Evolutionary conservation across 345 rosid species (phyloP), one percentile per base, ranked within the genome.

Genomic region (Clarkia xantiana): DNA sequence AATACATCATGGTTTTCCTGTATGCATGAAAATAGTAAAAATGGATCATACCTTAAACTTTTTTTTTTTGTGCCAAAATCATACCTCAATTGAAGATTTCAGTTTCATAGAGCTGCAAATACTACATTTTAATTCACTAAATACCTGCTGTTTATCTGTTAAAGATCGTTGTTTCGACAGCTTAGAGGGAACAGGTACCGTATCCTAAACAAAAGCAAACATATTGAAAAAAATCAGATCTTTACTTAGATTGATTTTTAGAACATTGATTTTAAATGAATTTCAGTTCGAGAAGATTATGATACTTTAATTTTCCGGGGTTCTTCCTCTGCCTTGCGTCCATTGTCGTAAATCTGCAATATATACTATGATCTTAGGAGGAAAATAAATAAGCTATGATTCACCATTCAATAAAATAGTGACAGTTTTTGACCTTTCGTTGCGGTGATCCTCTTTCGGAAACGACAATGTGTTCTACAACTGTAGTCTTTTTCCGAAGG

Each of bases 1-100:
- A 80, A 67, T 23, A 67, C 49, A 44, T 76, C 86, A 54, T 76
- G 75, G 47, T 68, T 76, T 70, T 74, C 86, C 82, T 76, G 74
- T 71, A 53, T 42, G 51, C 22, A 53, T 29, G 41, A 18, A 47
- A 53, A 48, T 12, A 14, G 40, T 7, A 2, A 57, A 23, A 52
- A 39, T 41, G 25, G 40, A 56, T 34, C 46, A 62, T 10, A 51
- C 39, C 9, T 38, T 34, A 61, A n/a, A n/a, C n/a, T n/a, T n/a
- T n/a, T n/a, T 23, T 23, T 23, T 3, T 23, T 23, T 23, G 3
- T 23, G 29, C 6, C 29, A 23, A 2, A 2, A 23, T 25, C 29
- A 17, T 41, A 41, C 14, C n/a, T n/a, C n/a, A n/a, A n/a, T n/a
- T 11, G 14, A 1, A 41, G 14, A 11, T 3, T n/a, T 11, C 44